Base-by-base conservation (phyloP, 768 basidiomycete genomes). In the Obba rivulosa region DNA sequence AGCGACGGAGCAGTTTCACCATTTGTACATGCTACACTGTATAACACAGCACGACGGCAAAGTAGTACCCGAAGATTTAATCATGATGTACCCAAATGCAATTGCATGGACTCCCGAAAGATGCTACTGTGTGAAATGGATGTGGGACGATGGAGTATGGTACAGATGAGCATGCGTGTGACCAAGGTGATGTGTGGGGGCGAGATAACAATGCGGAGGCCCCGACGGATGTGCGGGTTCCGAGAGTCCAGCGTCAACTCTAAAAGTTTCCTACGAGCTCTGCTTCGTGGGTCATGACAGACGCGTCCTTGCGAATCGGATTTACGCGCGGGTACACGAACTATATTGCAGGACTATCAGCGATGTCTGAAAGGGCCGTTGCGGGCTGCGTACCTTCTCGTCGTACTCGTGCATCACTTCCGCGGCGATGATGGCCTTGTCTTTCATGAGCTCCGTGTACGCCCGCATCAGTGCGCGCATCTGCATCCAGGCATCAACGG, bases 371-470 rank as follows among this genome's bases (percentile, higher is more conserved):
- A 7, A 7, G 21, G 11, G 4, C 14, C 81, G 28, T 5, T 5
- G 28, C 28, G 28, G 28, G 28, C 28, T 13, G 28, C 28, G 34
- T 54, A 89, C 90, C 67, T 78, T 80, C 62, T 81, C 72, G 52
- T 92, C 86, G 58, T 92, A 92, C 65, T 92, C 90, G 58, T 81
- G 78, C 76, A 92, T 74, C 16, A 91, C 86, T 61, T 92, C 90
- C 2, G 84, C 77, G 9, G 85, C 77, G 49, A 92, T 76, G 41
- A 88, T 78, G 35, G 75, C 79, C 55, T 75, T 80, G 68, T 92
- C 90, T 61, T 87, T 91, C 16, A 92, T 42, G 50, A 90, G 61
- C 1, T 73, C 70, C 31, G 77, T 76, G 65, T 85, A 92, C 40
- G 78, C 75, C 44, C 69, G 69, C 11, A 70, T 76, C 53, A 82